These are phyloP conservation scores for Arabidopsis thaliana DNA, from an alignment of 345 rosid genomes.

Conservation along the genomic window DNA sequence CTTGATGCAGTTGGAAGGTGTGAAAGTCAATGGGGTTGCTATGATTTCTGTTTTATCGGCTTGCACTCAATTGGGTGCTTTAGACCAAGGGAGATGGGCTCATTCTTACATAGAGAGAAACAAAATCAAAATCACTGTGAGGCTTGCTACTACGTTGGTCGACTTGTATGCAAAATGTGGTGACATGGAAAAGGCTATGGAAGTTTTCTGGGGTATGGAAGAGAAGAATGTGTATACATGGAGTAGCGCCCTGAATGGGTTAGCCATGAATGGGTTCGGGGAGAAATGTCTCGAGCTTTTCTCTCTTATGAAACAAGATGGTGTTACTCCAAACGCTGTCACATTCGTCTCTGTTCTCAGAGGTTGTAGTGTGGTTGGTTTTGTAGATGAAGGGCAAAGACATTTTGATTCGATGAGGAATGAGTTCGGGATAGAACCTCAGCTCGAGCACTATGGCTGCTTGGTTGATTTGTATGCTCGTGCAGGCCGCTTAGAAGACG, in stretches of 20 bases:
- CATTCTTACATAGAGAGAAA: conserved; percentile 60
- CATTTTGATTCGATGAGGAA: conserved; percentile 58
- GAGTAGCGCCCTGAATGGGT: conserved; percentile 64
- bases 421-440: conserved; percentile 60
- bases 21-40: conserved; percentile 59
- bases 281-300: conserved; percentile 60
- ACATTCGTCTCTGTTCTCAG: conserved; percentile 61
- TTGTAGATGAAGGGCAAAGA: conserved; percentile 58
- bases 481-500: conserved; percentile 59
- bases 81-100: conserved; percentile 71
- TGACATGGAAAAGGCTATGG: conserved; percentile 59
- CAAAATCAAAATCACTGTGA: conserved; percentile 53
- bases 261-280: conserved; percentile 63
- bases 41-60: conserved; percentile 69
- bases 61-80: conserved; percentile 62
- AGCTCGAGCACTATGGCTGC: conserved; percentile 73
- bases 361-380: conserved; percentile 64
- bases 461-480: conserved; percentile 69
- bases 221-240: conserved; percentile 67
- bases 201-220: conserved; percentile 58
- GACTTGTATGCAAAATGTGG: conserved; percentile 74
- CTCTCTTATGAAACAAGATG: conserved; percentile 51
- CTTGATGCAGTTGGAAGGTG: conserved; percentile 65
- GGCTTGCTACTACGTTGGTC: conserved; percentile 61
- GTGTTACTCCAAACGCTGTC: conserved; percentile 57